These are phyloP conservation scores for Colletotrichum euphorbiae DNA, from an alignment of 2,329 filamentous ascomycete species.

Conservation along the genomic window DNA sequence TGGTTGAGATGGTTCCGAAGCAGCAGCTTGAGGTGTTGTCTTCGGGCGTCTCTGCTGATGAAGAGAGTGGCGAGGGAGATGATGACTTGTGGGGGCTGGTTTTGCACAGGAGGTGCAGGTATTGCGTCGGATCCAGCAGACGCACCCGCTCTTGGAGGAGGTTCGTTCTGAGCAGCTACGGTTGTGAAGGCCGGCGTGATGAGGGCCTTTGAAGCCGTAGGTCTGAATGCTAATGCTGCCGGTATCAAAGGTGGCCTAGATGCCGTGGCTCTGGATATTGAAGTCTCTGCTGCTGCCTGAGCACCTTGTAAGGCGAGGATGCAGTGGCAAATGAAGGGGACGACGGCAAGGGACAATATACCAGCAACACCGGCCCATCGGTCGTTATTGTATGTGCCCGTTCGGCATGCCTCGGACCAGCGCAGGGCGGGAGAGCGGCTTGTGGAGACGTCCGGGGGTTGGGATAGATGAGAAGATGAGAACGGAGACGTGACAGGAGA, in stretches of 20 bases:
- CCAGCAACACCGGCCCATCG: constrained; percentile 19
- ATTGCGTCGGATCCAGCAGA: neutral
- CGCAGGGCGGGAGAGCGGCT: neutral
- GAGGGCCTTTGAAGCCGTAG: neutral
- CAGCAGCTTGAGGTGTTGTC: neutral
- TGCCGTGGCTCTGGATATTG: neutral
- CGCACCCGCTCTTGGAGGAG: neutral
- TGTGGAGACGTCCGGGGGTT: constrained; percentile 9
- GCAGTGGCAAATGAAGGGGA: constrained; percentile 13
- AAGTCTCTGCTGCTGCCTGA: neutral
- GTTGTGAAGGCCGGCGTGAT: constrained; percentile 7
- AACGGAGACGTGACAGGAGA: neutral
- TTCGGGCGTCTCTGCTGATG: neutral
- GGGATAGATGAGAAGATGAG: constrained; percentile 5
- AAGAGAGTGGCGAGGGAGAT: neutral
- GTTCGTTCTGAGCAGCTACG: neutral
- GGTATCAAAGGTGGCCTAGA: neutral
- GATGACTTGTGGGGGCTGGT: constrained; percentile 21
- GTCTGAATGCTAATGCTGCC: neutral
- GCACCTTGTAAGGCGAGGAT: neutral
- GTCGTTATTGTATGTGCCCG: neutral
- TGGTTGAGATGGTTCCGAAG: constrained; percentile 1
- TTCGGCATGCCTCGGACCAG: constrained; percentile 11
- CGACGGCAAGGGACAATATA: neutral
- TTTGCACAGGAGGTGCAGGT: neutral